phyloP scores from a whole-genome alignment of 164 flowering plant genomes.

The Hamamelis virginiana region DNA sequence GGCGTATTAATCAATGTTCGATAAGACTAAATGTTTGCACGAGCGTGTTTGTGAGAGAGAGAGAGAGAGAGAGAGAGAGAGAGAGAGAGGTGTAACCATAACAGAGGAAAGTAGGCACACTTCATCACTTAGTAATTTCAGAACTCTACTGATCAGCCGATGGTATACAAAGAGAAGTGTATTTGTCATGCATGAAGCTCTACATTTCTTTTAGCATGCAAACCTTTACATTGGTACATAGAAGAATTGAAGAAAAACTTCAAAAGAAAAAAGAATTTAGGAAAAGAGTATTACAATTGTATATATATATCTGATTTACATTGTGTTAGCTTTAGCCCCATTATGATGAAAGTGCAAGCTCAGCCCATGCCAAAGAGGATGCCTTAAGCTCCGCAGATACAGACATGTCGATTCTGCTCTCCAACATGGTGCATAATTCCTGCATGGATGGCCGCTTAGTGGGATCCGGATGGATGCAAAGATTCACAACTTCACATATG shows the following conservation, averaged over 20 bases:
- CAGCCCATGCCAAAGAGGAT: constrained; percentile 95
- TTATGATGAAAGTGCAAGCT: constrained; percentile 76
- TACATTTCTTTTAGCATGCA: constrained; percentile 17
- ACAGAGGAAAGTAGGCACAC: neutral
- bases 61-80: too few relatives aligned
- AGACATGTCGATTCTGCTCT: constrained; percentile 62
- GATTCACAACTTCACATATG: constrained; percentile 65
- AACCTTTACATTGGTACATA: constrained; percentile 37
- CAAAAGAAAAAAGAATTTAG: constrained; percentile 4
- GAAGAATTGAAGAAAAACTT: constrained; percentile 1
- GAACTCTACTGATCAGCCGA: constrained; percentile 12
- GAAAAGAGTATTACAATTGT: constrained; percentile 20
- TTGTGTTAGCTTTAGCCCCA: constrained; percentile 32
- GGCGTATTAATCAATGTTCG: too few relatives aligned
- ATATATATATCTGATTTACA: constrained; percentile 36
- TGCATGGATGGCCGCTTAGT: constrained; percentile 55
- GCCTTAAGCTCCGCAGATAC: constrained; percentile 59
- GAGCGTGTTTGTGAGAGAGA: too few relatives aligned
- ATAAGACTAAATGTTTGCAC: too few relatives aligned
- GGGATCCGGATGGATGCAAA: constrained; percentile 53
- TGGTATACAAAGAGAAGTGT: constrained; percentile 17
- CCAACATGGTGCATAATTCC: constrained; percentile 56
- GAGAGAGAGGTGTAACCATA: neutral
- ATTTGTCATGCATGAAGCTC: constrained; percentile 18
- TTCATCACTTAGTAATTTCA: constrained; percentile 6